Evolutionary conservation across 2,329 filamentous ascomycete genomes (phyloP).

Genomic region (Monosporascus sp.): DNA sequence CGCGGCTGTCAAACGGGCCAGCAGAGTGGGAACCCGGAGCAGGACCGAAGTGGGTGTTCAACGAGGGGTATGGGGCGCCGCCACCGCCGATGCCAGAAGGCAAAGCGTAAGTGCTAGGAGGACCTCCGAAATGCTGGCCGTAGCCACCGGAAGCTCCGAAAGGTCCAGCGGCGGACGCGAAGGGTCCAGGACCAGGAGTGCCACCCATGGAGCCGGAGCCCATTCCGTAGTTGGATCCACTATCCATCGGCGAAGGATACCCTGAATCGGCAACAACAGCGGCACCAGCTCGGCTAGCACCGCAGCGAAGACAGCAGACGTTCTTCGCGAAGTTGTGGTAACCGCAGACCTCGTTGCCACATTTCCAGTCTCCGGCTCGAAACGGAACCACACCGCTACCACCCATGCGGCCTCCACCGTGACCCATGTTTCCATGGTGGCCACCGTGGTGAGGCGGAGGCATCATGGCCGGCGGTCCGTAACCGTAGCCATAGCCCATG

Average conservation of each 20-base stretch:
- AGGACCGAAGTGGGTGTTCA: constrained; percentile 77
- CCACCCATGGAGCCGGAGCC: constrained; percentile 81
- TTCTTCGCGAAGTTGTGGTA: constrained; percentile 99
- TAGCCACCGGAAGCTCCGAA: constrained; percentile 63
- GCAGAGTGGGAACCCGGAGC: constrained; percentile 75
- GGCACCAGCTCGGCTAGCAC: constrained; percentile 87
- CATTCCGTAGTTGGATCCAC: constrained; percentile 77
- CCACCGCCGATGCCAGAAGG: constrained; percentile 79
- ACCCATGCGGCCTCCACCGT: constrained; percentile 65
- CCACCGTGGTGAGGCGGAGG: constrained; percentile 71
- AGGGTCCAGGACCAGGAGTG: constrained; percentile 71
- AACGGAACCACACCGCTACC: constrained; percentile 88
- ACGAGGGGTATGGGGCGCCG: constrained; percentile 72
- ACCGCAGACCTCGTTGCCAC: constrained; percentile 90
- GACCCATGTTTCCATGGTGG: constrained; percentile 43
- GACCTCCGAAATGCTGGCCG: constrained; percentile 79
- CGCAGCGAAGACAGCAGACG: constrained; percentile 92
- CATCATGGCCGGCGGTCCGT: constrained; percentile 74
- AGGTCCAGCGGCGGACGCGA: constrained; percentile 61
- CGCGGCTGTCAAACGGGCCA: constrained; percentile 86
- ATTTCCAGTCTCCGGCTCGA: constrained; percentile 98
- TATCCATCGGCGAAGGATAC: constrained; percentile 86
- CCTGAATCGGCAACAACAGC: constrained; percentile 92
- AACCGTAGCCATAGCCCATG: constrained; percentile 49
- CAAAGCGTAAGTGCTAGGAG: constrained; percentile 82